Evolutionary conservation across 805 yeast species (phyloP).

Genomic region (Sporopachydermia quercuum): DNA sequence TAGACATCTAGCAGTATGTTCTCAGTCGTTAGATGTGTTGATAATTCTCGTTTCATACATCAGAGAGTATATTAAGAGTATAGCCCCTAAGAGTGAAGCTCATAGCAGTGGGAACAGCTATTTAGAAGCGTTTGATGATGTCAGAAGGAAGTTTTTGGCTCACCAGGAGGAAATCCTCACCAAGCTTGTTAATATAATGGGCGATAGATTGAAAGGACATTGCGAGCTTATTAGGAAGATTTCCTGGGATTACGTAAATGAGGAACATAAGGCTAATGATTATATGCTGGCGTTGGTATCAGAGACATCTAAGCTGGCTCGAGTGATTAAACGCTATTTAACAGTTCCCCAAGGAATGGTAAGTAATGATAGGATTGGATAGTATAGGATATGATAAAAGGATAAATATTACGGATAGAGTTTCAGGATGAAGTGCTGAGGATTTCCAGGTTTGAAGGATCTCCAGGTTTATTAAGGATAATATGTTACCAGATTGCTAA

Average conservation of each 20-base stretch:
- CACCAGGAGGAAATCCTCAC: constrained; percentile 50
- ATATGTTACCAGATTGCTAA: constrained; percentile 6
- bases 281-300: constrained; percentile 55
- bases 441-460: too few species aligned
- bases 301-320: constrained; percentile 49
- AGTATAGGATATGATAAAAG: constrained; percentile 1
- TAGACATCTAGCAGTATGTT: constrained; percentile 51
- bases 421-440: too few species aligned
- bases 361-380: constrained; percentile 21
- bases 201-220: constrained; percentile 41
- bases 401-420: too few species aligned
- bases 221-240: constrained; percentile 30
- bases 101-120: too few species aligned
- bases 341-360: constrained; percentile 31
- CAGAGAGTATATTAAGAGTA: constrained; percentile 17
- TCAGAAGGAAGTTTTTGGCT: constrained; percentile 30
- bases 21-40: constrained; percentile 44
- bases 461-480: too few species aligned
- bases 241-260: constrained; percentile 34
- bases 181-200: constrained; percentile 57
- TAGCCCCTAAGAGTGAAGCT: constrained; percentile 11
- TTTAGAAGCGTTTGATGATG: constrained; percentile 23
- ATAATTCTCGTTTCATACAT: constrained; percentile 24
- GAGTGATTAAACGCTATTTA: constrained; percentile 42
- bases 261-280: constrained; percentile 32